Conservation (phyloP, 2,329 filamentous ascomycete genomes). For the Claviceps paspali region DNA sequence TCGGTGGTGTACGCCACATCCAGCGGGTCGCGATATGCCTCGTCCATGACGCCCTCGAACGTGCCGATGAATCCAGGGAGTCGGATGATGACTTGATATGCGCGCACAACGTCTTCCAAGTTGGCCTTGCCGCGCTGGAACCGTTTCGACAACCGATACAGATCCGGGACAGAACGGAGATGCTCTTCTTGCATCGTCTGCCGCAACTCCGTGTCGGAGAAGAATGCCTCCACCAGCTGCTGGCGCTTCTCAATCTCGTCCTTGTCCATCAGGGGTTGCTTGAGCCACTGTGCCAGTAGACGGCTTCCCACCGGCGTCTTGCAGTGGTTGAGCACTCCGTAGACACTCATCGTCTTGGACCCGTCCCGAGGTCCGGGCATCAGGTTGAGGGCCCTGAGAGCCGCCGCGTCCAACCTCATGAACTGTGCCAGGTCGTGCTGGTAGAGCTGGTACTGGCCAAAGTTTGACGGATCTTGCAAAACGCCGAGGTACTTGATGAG, state of each 20-base stretch:
- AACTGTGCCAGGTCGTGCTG: constrained; percentile 94
- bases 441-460: constrained; percentile 92
- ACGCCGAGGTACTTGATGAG: constrained; percentile 89
- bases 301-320: constrained; percentile 89
- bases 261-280: constrained; percentile 89
- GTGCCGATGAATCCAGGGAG: constrained; percentile 81
- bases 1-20: constrained; percentile 80
- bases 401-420: constrained; percentile 95
- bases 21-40: constrained; percentile 74
- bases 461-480: constrained; percentile 83
- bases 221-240: constrained; percentile 88
- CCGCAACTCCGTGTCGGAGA: constrained; percentile 78
- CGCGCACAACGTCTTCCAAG: constrained; percentile 86
- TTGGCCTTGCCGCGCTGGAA: constrained; percentile 87
- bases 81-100: constrained; percentile 87
- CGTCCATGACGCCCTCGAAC: constrained; percentile 88
- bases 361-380: constrained; percentile 94
- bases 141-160: constrained; percentile 85
- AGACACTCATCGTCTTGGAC: constrained; percentile 94
- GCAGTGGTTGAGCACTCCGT: constrained; percentile 89
- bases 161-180: constrained; percentile 77
- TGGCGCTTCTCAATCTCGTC: constrained; percentile 81
- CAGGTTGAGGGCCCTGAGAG: constrained; percentile 83
- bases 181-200: constrained; percentile 97
- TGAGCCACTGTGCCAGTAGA: constrained; percentile 86